A percentile compares a stretch with the other conserved stretches of the same genome.
Conservation (phyloP, 495 filamentous ascomycete genomes). For the Corynascus novoguineensis region DNA sequence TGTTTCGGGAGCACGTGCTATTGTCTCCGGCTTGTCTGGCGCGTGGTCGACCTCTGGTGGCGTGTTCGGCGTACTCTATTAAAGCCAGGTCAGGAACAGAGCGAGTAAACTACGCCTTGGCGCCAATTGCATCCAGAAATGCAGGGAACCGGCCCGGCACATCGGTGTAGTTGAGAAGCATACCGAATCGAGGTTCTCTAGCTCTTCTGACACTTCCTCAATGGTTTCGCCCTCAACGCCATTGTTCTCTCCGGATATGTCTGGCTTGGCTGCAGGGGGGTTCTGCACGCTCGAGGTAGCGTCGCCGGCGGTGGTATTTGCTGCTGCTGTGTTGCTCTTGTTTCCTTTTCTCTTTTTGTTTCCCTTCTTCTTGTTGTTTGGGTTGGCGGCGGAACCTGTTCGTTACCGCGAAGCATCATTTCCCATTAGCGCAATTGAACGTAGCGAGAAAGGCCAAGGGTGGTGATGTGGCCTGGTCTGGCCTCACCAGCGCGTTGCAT, state of each 20-base stretch:
- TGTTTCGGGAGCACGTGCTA: constrained; percentile 1
- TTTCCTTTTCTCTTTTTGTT: constrained; percentile 65
- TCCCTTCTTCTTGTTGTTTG: constrained; percentile 16
- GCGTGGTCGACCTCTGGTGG: constrained; percentile 7
- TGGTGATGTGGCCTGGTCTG: constrained; percentile 16
- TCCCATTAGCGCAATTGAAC: constrained; percentile 26
- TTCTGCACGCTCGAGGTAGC: not conserved
- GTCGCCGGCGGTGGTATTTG: constrained; percentile 13
- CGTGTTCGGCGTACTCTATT: constrained; percentile 3
- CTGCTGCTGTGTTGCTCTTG: constrained; percentile 39
- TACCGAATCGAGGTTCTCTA: constrained; percentile 24
- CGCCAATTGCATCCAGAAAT: no score
- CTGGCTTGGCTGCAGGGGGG: not conserved
- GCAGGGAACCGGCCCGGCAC: not conserved
- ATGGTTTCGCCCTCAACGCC: constrained; percentile 31
- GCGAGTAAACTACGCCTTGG: no score
- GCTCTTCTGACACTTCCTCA: constrained; percentile 29
- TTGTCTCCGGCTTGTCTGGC: not conserved
- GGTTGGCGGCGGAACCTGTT: constrained; percentile 15
- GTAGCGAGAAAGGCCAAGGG: constrained; percentile 11
- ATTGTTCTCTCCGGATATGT: constrained; percentile 29
- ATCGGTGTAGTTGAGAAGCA: not conserved
- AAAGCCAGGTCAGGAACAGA: not conserved
- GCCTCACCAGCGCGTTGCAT: constrained; percentile 4
- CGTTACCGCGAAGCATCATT: constrained; percentile 4